These are phyloP conservation scores for Piper longum DNA, from an alignment of 164 flowering plant genomes.

Conservation along the genomic window DNA sequence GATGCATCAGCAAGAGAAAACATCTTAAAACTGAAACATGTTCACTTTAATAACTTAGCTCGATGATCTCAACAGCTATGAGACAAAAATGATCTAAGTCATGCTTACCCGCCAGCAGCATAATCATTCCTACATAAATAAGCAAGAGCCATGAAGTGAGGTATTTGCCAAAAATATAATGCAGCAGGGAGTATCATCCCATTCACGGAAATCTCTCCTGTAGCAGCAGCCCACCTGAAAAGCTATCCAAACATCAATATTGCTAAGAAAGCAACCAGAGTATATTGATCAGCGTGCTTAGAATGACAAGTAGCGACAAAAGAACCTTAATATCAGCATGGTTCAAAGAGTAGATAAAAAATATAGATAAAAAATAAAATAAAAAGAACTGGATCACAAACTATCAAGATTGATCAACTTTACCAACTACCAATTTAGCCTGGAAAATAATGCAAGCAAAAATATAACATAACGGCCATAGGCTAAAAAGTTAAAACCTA, in stretches of 20 bases:
- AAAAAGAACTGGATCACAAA: background rate
- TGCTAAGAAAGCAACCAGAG: background rate
- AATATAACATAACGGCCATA: no score
- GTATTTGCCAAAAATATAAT: conserved; percentile 95
- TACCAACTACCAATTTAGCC: no score
- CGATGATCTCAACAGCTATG: no score
- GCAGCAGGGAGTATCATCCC: conserved; percentile 89
- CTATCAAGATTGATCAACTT: background rate
- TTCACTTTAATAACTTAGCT: no score
- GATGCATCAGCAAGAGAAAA: conserved; percentile 69
- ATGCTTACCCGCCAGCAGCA: conserved; percentile 87
- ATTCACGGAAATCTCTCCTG: conserved; percentile 63
- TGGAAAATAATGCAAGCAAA: no score
- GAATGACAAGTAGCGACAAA: no score
- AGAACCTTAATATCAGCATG: no score
- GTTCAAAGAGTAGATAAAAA: no score
- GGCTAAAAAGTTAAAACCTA: no score
- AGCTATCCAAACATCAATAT: conserved; percentile 1
- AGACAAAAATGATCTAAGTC: background rate
- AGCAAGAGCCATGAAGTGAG: conserved; percentile 98
- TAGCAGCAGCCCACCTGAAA: conserved; percentile 87
- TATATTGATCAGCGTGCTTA: background rate
- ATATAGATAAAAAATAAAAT: background rate
- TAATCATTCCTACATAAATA: conserved; percentile 84
- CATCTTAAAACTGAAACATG: conserved; percentile 55